Conservation (phyloP, 2,329 filamentous ascomycete species). For the Sphaerulina populicola region DNA sequence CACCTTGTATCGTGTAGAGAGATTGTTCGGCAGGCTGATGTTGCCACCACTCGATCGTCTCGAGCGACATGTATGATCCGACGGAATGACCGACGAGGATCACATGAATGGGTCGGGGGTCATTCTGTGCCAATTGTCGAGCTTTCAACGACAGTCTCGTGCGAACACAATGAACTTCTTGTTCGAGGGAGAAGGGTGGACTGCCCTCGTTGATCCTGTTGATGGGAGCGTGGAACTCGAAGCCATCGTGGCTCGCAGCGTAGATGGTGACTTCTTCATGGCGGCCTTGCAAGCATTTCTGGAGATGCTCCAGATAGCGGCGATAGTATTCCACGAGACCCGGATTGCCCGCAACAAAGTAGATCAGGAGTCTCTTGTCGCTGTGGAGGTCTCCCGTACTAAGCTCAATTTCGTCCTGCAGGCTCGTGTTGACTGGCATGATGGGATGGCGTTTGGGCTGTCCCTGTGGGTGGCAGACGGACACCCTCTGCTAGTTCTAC, state of each 20-base stretch:
- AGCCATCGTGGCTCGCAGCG: constrained; percentile 38
- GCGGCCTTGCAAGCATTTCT: constrained; percentile 23
- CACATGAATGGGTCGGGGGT: constrained; percentile 18
- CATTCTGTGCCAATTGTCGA: not conserved
- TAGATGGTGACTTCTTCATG: constrained; percentile 33
- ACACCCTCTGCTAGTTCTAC: too few relatives aligned
- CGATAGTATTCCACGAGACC: constrained; percentile 66
- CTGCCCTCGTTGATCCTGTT: not conserved
- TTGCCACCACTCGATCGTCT: constrained; percentile 27
- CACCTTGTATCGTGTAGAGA: constrained; percentile 22
- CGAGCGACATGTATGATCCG: constrained; percentile 41
- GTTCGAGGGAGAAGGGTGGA: constrained; percentile 16
- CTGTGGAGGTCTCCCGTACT: not conserved
- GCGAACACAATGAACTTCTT: constrained; percentile 41
- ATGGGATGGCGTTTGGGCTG: too few relatives aligned
- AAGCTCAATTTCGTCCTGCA: constrained; percentile 4
- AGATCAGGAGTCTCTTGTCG: constrained; percentile 45
- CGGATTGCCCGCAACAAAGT: constrained; percentile 69
- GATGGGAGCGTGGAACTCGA: constrained; percentile 29
- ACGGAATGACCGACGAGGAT: constrained; percentile 43
- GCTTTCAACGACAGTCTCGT: constrained; percentile 32
- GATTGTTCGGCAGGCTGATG: constrained; percentile 6
- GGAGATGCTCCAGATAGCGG: constrained; percentile 55
- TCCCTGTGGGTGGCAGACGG: too few relatives aligned
- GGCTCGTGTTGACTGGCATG: constrained; percentile 3